Base-by-base conservation (phyloP, 257 asterid species). In the Nicotiana sylvestris region DNA sequence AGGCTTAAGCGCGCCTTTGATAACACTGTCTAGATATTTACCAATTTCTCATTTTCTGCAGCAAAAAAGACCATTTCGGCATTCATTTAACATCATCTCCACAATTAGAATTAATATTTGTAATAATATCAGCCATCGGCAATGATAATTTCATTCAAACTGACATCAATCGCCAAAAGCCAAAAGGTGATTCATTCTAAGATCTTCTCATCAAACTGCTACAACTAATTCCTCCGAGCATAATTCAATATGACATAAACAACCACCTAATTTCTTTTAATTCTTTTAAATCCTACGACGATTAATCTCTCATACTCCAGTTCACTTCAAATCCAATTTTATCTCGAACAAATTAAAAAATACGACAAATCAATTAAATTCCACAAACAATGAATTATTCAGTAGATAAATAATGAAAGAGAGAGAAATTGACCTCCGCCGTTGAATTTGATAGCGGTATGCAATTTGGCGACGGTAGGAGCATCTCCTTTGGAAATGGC, bases 391-490 rank as follows among this genome's bases (percentile, higher is more conserved):
- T 51, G 15, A 27, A 27, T 74, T 49, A 74, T 25, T 49, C 62
- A 74, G 62, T 49, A 80, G 11, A 64, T 9, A 37, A 32, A 82
- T 16, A 17, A 55, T 35, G 53, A 16, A 43, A 61, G 17, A 10
- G 29, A 66, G 72, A 64, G 66, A 4, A 25, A 80, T n/a, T 77
- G 61, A 93, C 99, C 98, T 90, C 99, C 99, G 88, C 98, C 99
- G 51, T 95, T 95, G 86, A 95, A 95, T 86, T 92, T 95, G 92
- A 95, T 88, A 83, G 98, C 97, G 84, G 91, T 85, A 84, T 95
- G 99, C 89, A 95, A 86, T 91, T 95, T 94, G 89, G 90, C 95
- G 32, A 86, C 87, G 78, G 95, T 77, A 80, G 93, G 76, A 13
- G 92, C 87, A 32, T 95, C 99, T 21, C 95, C 97, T 84, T 89